These are phyloP conservation scores for Ascochyta fabae DNA, from an alignment of 2,329 filamentous ascomycete genomes.

Conservation along the genomic window DNA sequence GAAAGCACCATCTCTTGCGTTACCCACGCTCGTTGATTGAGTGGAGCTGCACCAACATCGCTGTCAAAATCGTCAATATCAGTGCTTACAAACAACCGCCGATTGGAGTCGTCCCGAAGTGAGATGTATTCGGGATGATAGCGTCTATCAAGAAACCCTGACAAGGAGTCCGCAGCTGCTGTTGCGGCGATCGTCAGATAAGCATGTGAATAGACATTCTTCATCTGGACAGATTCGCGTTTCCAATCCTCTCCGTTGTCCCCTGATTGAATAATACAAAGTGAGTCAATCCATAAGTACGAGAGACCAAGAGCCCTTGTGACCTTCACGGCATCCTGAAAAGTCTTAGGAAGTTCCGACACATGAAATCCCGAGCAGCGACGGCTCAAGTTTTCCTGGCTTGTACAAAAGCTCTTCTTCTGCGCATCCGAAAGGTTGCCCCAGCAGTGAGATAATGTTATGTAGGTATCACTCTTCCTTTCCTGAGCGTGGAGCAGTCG, in stretches of 20 bases:
- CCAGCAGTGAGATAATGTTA: background rate
- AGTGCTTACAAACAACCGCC: background rate
- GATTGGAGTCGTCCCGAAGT: background rate
- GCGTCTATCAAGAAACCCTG: background rate
- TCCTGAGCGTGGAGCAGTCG: background rate
- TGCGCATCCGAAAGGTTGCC: background rate
- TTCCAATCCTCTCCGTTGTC: background rate
- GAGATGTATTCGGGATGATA: background rate
- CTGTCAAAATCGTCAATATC: background rate
- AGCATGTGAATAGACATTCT: background rate
- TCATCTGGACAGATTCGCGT: background rate
- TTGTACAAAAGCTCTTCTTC: background rate
- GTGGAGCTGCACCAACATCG: background rate
- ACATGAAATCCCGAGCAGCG: background rate
- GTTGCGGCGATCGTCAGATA: background rate
- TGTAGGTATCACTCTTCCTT: background rate
- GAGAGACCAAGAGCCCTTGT: background rate
- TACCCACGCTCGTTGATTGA: slow-evolving; percentile 22
- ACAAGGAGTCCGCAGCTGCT: background rate
- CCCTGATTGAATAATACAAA: background rate
- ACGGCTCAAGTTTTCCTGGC: background rate
- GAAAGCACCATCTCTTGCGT: slow-evolving; percentile 26
- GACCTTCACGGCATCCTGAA: background rate
- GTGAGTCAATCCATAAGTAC: background rate
- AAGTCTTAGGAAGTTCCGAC: background rate